These are phyloP conservation scores for Agrostemma githago DNA, from an alignment of 148 eudicot species.

Conservation along the genomic window DNA sequence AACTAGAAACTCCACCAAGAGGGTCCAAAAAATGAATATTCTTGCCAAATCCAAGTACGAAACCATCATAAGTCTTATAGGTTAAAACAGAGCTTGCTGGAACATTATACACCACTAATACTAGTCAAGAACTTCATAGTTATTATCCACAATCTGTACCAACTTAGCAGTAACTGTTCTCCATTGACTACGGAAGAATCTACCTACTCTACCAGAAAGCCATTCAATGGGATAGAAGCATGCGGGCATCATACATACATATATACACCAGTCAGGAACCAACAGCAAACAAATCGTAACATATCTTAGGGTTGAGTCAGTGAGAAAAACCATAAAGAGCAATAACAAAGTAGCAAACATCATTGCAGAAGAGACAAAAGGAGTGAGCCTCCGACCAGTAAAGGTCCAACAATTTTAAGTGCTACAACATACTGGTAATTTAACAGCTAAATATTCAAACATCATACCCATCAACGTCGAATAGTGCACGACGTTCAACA, in stretches of 20 bases:
- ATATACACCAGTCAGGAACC: neutral
- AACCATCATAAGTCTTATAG: neutral
- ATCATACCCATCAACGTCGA: constrained; percentile 41
- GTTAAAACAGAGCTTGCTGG: neutral
- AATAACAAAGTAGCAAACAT: neutral
- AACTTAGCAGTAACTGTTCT: neutral
- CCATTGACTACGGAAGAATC: neutral
- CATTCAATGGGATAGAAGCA: constrained; percentile 1
- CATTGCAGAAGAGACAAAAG: neutral
- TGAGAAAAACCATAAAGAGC: neutral
- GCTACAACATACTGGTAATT: constrained; percentile 20
- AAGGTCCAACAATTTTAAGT: constrained; percentile 6
- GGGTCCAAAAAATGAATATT: neutral
- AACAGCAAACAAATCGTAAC: neutral
- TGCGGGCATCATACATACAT: neutral
- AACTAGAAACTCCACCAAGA: neutral
- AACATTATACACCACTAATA: neutral
- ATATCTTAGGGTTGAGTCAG: neutral
- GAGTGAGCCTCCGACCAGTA: neutral
- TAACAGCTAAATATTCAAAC: constrained; percentile 17
- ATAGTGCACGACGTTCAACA: constrained; percentile 35
- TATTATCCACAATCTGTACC: neutral
- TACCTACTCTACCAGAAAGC: neutral
- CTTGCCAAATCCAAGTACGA: neutral
- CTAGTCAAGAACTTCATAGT: neutral